Conservation (phyloP, 106 monocot genomes). For the Allium cepa region DNA sequence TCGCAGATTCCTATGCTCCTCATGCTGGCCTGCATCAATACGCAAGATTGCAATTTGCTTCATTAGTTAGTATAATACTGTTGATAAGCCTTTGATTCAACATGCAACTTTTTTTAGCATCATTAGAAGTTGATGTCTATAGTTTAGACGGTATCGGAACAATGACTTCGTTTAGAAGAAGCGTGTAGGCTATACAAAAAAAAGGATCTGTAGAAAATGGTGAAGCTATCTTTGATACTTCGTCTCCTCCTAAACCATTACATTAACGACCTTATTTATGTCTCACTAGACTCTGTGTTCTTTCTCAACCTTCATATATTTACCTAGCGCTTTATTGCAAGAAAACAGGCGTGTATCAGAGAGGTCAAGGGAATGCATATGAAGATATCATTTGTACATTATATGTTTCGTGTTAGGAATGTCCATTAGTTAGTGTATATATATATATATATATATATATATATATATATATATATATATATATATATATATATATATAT, state of each 20-base stretch:
- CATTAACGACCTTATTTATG: too few relatives aligned
- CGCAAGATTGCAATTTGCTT: not conserved
- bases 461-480: too few relatives aligned
- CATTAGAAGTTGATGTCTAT: not conserved
- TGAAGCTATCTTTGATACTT: constrained; percentile 20
- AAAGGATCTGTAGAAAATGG: constrained; percentile 26
- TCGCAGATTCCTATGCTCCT: too few relatives aligned
- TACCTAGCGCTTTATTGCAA: constrained; percentile 11
- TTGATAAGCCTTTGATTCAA: not conserved
- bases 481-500: too few relatives aligned
- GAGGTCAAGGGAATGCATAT: constrained; percentile 32
- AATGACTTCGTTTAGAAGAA: constrained; percentile 66
- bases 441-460: too few relatives aligned
- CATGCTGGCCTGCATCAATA: too few relatives aligned
- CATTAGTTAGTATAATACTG: not conserved
- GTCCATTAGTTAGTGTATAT: constrained; percentile 42
- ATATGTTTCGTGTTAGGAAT: constrained; percentile 48
- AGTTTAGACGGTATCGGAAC: not conserved
- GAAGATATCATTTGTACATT: constrained; percentile 22
- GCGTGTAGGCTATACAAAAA: constrained; percentile 23
- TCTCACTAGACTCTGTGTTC: constrained; percentile 3
- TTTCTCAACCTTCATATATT: constrained; percentile 18
- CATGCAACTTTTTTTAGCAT: not conserved
- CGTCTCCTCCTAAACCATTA: constrained; percentile 27
- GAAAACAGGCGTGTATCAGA: constrained; percentile 18